Percentiles rank a stretch among this genome's conserved stretches.
Conservation (phyloP, 495 filamentous ascomycete genomes). For the Neurospora africana region DNA sequence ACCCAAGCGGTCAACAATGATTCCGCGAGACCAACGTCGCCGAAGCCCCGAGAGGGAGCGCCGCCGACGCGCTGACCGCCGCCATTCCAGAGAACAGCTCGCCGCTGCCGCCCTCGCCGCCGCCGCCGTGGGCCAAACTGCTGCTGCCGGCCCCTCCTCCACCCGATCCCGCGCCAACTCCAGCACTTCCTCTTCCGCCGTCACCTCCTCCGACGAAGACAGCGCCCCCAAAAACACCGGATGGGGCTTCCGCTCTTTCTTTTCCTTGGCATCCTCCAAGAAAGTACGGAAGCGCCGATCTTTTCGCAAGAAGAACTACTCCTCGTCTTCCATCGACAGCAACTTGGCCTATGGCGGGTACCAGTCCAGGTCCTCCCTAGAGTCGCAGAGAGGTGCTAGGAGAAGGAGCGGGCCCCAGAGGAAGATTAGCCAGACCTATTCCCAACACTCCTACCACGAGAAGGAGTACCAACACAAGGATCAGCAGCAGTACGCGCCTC, state of each 20-base stretch:
- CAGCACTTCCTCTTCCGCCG: conserved; percentile 28
- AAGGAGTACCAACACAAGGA: not conserved
- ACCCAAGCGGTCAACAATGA: conserved; percentile 21
- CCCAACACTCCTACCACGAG: not conserved
- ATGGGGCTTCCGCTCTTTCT: conserved; percentile 35
- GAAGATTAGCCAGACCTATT: conserved; percentile 2
- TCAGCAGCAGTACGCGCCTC: not conserved
- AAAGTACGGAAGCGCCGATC: conserved; percentile 34
- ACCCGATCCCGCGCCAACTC: conserved; percentile 28
- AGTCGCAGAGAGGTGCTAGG: conserved; percentile 8
- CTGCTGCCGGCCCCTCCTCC: conserved; percentile 20
- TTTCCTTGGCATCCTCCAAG: conserved; percentile 26
- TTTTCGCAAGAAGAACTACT: conserved; percentile 35
- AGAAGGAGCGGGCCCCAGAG: conserved; percentile 5
- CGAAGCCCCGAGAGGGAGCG: conserved; percentile 40
- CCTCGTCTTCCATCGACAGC: conserved; percentile 37
- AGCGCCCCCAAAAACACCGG: conserved; percentile 32
- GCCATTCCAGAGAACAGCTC: conserved; percentile 36
- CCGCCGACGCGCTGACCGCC: conserved; percentile 37
- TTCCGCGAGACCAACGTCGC: conserved; percentile 33
- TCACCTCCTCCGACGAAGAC: conserved; percentile 36
- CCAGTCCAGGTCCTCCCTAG: conserved; percentile 28
- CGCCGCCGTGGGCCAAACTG: conserved; percentile 13
- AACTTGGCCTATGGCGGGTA: conserved; percentile 49
- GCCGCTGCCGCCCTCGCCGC: conserved; percentile 25